phyloP scores from a whole-genome alignment of 2,329 filamentous ascomycete genomes.

The Leptographium procerum region DNA sequence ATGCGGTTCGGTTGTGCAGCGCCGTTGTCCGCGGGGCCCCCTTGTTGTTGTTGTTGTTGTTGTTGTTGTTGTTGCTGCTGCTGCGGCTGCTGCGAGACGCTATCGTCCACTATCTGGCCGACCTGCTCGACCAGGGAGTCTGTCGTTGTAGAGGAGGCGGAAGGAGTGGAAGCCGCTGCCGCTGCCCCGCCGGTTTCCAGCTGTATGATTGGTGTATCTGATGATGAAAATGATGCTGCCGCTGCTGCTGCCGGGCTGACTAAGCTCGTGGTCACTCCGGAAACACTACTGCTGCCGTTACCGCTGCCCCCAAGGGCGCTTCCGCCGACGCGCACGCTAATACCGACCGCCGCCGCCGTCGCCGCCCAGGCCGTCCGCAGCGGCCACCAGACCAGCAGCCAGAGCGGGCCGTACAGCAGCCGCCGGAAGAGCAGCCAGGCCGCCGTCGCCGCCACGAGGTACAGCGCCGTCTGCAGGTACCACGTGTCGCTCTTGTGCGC shows the following conservation, averaged over 20 bases:
- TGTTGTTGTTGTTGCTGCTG: background rate
- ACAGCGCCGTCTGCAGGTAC: constrained; percentile 88
- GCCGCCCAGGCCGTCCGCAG: constrained; percentile 43
- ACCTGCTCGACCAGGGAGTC: constrained; percentile 3
- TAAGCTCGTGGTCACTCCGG: constrained; percentile 13
- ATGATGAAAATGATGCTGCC: no score
- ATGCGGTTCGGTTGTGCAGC: constrained; percentile 36
- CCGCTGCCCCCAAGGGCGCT: constrained; percentile 12
- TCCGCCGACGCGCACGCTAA: constrained; percentile 30
- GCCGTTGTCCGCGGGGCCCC: constrained; percentile 18
- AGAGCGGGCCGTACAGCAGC: constrained; percentile 76
- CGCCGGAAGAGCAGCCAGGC: constrained; percentile 79
- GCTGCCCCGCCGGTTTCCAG: no score
- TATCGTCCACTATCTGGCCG: background rate
- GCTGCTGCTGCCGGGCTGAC: background rate
- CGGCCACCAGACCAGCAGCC: constrained; percentile 81
- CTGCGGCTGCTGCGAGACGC: background rate
- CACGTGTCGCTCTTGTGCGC: constrained; percentile 96
- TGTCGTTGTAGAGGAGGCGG: no score
- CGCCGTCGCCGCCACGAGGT: constrained; percentile 65
- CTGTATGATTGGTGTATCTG: no score
- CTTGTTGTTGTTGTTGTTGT: background rate
- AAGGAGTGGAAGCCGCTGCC: no score
- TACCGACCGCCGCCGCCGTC: constrained; percentile 36
- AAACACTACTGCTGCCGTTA: constrained; percentile 12